Evolutionary conservation across 2,329 filamentous ascomycete genomes (phyloP).

Genomic region (Thermochaetoides dissita): DNA sequence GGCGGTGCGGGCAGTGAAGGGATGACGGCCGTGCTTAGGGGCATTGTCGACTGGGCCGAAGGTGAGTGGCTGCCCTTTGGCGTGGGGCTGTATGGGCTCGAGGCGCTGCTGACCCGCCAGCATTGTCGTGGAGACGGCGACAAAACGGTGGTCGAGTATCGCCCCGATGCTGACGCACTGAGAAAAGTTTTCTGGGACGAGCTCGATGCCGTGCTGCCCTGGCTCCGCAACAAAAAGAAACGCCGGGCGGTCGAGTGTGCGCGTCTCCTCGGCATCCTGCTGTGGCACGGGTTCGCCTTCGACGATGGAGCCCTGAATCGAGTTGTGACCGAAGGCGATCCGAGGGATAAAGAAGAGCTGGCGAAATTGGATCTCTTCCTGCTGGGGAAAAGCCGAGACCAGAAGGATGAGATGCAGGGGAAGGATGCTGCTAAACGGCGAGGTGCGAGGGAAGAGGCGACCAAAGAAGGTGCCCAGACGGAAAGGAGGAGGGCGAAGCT

Average conservation of each 20-base stretch:
- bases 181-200: slow-evolving; percentile 36
- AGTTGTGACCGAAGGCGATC: slow-evolving; percentile 32
- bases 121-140: no score
- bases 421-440: no score
- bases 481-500: no score
- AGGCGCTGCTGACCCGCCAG: slow-evolving; percentile 38
- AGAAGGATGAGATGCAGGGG: no score
- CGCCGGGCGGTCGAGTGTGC: slow-evolving; percentile 26
- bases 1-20: background rate
- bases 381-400: background rate
- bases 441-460: no score
- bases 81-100: slow-evolving; percentile 44
- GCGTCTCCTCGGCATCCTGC: slow-evolving; percentile 38
- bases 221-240: slow-evolving; percentile 17
- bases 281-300: slow-evolving; percentile 46
- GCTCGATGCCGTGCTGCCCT: slow-evolving; percentile 22
- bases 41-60: slow-evolving; percentile 52
- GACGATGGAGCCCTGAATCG: slow-evolving; percentile 46
- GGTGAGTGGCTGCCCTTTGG: slow-evolving; percentile 48
- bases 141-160: slow-evolving; percentile 24
- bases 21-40: slow-evolving; percentile 23
- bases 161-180: slow-evolving; percentile 27
- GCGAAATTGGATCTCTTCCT: slow-evolving; percentile 29
- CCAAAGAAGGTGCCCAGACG: no score
- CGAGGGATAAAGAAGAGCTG: slow-evolving; percentile 38